Base-by-base conservation (phyloP, 164 flowering plant genomes). In the Euptelea pleiosperma region DNA sequence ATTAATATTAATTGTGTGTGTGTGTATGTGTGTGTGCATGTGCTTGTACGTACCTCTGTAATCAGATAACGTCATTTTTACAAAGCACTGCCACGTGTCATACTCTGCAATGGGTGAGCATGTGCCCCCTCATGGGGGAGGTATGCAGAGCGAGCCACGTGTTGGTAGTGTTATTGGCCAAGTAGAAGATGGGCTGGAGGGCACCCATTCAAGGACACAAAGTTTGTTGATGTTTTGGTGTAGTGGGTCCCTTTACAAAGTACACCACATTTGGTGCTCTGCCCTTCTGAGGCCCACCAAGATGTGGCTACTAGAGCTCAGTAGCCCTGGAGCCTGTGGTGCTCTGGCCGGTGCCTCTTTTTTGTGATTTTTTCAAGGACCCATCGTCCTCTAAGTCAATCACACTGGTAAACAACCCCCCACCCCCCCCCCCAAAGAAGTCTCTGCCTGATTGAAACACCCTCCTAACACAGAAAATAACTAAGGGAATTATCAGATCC, bases 131-230 rank as follows among this genome's bases (percentile, higher is more conserved):
- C n/a, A n/a, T n/a, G n/a, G n/a, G n/a, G n/a, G n/a, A n/a, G n/a
- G n/a, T n/a, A n/a, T n/a, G 40, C 39, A 12, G 58, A 31, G 73
- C 9, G 39, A 43, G 54, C 77, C 75, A 67, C 42, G 70, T 64
- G 62, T 60, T 26, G 53, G 33, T 2, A 1, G 46, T 51, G n/a
- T 47, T 43, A 69, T 63, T 69, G 64, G 71, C 52, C 21, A 21
- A 12, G 29, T 34, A 34, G 29, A 43, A 42, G 31, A 8, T 26
- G 16, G 52, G 73, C 70, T 67, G 73, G 70, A 62, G 56, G 64
- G 65, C 62, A 65, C 62, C 15, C 41, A 22, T 28, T 3, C 26
- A 42, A 56, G 37, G 31, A 44, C 33, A 35, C 14, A 35, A 47
- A 46, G 49, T 49, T 34, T 8, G 18, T 40, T 48, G 40, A 55